Conservation (phyloP, 73 alveolate genomes). For the Uronychia setigera region DNA sequence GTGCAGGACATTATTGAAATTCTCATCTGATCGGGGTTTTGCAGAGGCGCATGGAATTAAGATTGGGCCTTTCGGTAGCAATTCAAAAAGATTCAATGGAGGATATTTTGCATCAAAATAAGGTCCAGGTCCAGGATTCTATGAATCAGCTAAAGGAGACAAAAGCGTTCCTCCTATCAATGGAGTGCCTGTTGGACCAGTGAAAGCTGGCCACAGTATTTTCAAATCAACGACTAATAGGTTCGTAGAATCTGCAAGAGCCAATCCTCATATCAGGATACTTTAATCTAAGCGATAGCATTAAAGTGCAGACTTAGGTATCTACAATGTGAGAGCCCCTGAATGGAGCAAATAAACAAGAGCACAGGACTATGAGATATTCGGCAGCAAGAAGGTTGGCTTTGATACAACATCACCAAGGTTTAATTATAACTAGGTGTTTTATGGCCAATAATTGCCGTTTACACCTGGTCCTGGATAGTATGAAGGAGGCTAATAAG, state of each 20-base stretch:
- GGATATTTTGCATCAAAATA: constrained; percentile 7
- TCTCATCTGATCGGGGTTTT: constrained; percentile 26
- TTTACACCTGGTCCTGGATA: constrained; percentile 71
- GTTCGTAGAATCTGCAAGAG: constrained; percentile 27
- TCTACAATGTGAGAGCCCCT: constrained; percentile 19
- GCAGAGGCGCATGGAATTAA: constrained; percentile 45
- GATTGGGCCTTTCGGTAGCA: constrained; percentile 47
- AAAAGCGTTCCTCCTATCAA: background rate
- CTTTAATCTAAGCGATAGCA: constrained; percentile 23
- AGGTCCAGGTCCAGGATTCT: constrained; percentile 54
- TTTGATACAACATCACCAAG: constrained; percentile 63
- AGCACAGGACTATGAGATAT: constrained; percentile 34
- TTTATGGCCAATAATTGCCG: constrained; percentile 48
- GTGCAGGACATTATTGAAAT: constrained; percentile 16
- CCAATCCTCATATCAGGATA: constrained; percentile 53
- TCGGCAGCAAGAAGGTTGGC: constrained; percentile 40
- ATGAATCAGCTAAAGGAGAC: background rate
- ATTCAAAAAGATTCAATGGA: constrained; percentile 33
- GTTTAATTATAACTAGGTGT: constrained; percentile 50
- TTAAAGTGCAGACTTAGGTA: constrained; percentile 9
- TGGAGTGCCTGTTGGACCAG: background rate
- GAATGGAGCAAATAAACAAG: constrained; percentile 39
- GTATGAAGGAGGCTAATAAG: constrained; percentile 5
- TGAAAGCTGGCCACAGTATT: constrained; percentile 11
- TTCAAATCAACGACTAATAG: constrained; percentile 66